These are phyloP conservation scores for Sodiomyces alkalinus DNA, from an alignment of 2,329 filamentous ascomycete genomes.

Conservation along the genomic window DNA sequence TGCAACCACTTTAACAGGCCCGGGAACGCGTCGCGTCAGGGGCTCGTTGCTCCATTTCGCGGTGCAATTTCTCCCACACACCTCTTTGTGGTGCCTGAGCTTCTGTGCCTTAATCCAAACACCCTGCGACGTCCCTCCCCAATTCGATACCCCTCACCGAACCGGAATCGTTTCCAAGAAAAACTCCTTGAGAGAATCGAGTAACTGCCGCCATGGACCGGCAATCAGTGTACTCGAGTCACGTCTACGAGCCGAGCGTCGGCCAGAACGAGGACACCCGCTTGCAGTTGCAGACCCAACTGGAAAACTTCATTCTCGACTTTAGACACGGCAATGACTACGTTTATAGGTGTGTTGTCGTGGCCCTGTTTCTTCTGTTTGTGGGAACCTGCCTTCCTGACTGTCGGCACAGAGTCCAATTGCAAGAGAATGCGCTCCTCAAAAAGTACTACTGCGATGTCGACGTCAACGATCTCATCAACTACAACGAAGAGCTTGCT, in stretches of 20 bases:
- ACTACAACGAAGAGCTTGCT: slow-evolving; percentile 88
- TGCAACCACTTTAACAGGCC: slow-evolving; percentile 19
- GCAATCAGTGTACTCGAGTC: slow-evolving; percentile 73
- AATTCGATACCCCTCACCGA: no score
- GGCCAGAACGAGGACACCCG: slow-evolving; percentile 54
- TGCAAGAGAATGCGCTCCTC: slow-evolving; percentile 84
- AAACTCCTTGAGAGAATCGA: no score
- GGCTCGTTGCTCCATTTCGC: no score
- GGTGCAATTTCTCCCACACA: no score
- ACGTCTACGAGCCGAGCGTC: slow-evolving; percentile 56
- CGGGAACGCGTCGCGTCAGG: no score
- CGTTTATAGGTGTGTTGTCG: slow-evolving; percentile 62
- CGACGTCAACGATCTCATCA: slow-evolving; percentile 89
- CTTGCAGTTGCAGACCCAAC: slow-evolving; percentile 57
- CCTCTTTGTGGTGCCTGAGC: no score
- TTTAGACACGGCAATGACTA: slow-evolving; percentile 91
- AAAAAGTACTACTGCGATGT: slow-evolving; percentile 95
- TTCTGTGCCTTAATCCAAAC: no score
- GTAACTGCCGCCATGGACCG: slow-evolving; percentile 80
- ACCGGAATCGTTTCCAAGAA: no score
- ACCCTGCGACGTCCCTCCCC: no score
- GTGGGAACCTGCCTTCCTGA: no score
- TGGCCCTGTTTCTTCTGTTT: background rate
- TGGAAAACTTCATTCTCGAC: slow-evolving; percentile 83
- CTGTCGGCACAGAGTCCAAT: slow-evolving; percentile 56